Evolutionary conservation across 2,329 filamentous ascomycete species (phyloP).

Genomic region (Alternaria sp.): DNA sequence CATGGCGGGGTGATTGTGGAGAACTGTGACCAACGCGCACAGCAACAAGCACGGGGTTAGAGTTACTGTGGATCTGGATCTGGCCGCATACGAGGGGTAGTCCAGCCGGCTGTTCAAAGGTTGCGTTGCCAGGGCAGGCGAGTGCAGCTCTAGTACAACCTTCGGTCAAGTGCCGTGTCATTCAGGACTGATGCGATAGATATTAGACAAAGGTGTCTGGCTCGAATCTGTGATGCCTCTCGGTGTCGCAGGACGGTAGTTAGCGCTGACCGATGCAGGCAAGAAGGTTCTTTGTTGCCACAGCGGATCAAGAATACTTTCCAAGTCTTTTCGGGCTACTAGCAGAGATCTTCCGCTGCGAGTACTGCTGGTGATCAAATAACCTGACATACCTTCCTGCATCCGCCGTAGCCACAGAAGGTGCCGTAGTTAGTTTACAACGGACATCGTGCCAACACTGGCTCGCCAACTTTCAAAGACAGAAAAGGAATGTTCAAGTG

Average conservation of each 20-base stretch:
- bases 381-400: not conserved
- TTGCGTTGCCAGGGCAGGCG: not conserved
- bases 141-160: not conserved
- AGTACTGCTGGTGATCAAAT: not conserved
- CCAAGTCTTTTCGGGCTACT: not conserved
- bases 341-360: not conserved
- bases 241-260: not conserved
- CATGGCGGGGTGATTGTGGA: constrained; percentile 2
- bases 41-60: not conserved
- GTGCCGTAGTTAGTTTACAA: not conserved
- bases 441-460: not conserved
- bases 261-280: not conserved
- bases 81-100: constrained; percentile 1
- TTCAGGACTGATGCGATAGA: not conserved
- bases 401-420: not conserved
- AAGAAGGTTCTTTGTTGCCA: not conserved
- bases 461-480: not conserved
- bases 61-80: not conserved
- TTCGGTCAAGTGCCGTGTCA: not conserved
- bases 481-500: not conserved
- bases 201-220: not conserved
- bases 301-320: not conserved
- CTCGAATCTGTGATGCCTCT: not conserved
- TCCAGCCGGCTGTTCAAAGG: not conserved
- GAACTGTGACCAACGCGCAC: not conserved